Evolutionary conservation across 2,329 filamentous ascomycete species (phyloP), one percentile per base, ranked within the genome.

Genomic region (Talaromyces sp.): DNA sequence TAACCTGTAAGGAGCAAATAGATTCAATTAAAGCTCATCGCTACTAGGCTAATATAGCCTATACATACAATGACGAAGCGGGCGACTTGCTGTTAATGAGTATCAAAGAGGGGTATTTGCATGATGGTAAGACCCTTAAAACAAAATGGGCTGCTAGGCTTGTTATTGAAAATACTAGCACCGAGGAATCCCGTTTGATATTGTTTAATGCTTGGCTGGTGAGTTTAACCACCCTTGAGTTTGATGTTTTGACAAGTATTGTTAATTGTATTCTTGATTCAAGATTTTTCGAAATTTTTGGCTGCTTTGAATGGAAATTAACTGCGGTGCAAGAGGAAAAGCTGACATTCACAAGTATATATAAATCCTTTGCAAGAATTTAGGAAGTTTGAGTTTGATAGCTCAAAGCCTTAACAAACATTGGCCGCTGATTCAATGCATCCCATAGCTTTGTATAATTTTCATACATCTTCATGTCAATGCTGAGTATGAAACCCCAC

Each of bases 401-500:
- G n/a, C 10, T 50, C 16, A 50, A 14, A 50, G 44, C n/a, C 23
- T 23, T 18, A 50, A 18, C 23, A 7, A 50, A 18, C 18, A n/a
- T 8, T 27, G 7, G 44, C 7, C 44, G n/a, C 44, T 50, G 5
- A 50, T 23, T 18, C 44, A 50, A 50, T 2, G 44, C 44, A 27
- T 50, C 0, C 44, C 44, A 50, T 50, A 50, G n/a, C 23, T 27
- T 27, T 27, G 44, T 50, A 27, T 50, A 50, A 9, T 50, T 50
- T 2, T 50, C 44, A 50, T 50, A 50, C 6, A 12, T 5, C 7
- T 27, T 50, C 68, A 72, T 69, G 9, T 66, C 62, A 47, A 69
- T 30, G 8, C 59, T 65, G 34, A 58, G 18, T 12, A 34, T 34
- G 31, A 50, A 55, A 1, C 66, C 73, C 74, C 74, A 76, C 5